Conservation (phyloP, 2,329 filamentous ascomycete species). For the Sordariomycetes sp. region DNA sequence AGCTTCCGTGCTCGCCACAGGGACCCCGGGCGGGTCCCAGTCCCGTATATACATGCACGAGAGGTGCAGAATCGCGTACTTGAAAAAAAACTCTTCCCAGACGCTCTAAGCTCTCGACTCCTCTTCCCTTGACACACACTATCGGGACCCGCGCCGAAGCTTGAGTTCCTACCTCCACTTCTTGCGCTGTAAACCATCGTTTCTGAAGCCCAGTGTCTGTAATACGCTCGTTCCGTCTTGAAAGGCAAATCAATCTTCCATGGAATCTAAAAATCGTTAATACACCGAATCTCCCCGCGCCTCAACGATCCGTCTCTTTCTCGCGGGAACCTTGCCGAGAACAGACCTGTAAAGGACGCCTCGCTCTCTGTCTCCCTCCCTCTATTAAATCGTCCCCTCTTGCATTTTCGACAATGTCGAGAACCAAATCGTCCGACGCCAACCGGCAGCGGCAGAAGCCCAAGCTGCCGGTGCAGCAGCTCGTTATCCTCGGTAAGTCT, state of each 20-base stretch:
- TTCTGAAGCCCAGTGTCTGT: background rate
- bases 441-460: constrained; percentile 19
- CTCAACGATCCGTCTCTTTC: background rate
- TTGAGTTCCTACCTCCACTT: background rate
- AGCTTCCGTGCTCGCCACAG: background rate
- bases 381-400: background rate
- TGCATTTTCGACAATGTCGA: constrained; percentile 7
- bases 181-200: background rate
- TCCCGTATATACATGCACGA: background rate
- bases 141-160: background rate
- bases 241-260: background rate
- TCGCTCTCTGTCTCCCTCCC: too few species aligned
- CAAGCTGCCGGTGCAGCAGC: constrained; percentile 63
- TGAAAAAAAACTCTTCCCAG: background rate
- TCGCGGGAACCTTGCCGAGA: background rate
- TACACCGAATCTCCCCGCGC: background rate
- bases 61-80: background rate
- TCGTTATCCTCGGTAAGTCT: constrained; percentile 60
- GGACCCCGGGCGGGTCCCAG: background rate
- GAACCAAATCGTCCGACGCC: constrained; percentile 8
- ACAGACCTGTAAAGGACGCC: background rate
- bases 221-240: background rate
- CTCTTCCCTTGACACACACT: background rate
- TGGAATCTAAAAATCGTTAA: background rate
- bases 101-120: background rate